Percentiles rank a stretch among this genome's conserved stretches.
These are phyloP conservation scores for Calonectria pseudoreteaudii DNA, from an alignment of 2,329 filamentous ascomycete genomes.

Conservation along the genomic window DNA sequence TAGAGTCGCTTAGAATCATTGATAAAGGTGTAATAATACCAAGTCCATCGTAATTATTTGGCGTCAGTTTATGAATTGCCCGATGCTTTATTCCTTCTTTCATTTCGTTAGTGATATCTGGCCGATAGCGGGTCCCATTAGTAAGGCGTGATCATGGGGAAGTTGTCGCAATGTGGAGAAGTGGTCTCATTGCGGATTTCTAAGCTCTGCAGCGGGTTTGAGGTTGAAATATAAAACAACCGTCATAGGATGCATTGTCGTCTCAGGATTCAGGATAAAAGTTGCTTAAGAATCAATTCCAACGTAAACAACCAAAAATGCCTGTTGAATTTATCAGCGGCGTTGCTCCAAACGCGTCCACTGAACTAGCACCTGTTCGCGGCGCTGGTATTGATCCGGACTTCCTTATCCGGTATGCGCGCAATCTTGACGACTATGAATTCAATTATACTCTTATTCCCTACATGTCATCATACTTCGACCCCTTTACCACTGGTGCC, in stretches of 20 bases:
- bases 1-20: too few relatives aligned
- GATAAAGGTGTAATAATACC: too few relatives aligned
- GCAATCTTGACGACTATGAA: conserved; percentile 68
- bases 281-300: background rate
- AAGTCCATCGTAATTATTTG: too few relatives aligned
- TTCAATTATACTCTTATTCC: conserved; percentile 74
- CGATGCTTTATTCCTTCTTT: too few relatives aligned
- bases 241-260: background rate
- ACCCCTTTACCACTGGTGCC: conserved; percentile 65
- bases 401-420: conserved; percentile 67
- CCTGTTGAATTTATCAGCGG: conserved; percentile 69
- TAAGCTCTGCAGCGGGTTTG: too few relatives aligned
- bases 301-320: conserved; percentile 30
- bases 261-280: background rate
- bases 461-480: conserved; percentile 62
- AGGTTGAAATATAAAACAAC: background rate
- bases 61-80: too few relatives aligned
- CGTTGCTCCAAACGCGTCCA: conserved; percentile 68
- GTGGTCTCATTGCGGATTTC: background rate
- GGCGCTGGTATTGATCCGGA: conserved; percentile 64
- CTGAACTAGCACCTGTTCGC: conserved; percentile 66
- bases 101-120: too few relatives aligned
- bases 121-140: too few relatives aligned
- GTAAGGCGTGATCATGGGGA: background rate
- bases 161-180: background rate